Evolutionary conservation across 768 basidiomycete genomes (phyloP).

Genomic region (Calvatia gigantea): DNA sequence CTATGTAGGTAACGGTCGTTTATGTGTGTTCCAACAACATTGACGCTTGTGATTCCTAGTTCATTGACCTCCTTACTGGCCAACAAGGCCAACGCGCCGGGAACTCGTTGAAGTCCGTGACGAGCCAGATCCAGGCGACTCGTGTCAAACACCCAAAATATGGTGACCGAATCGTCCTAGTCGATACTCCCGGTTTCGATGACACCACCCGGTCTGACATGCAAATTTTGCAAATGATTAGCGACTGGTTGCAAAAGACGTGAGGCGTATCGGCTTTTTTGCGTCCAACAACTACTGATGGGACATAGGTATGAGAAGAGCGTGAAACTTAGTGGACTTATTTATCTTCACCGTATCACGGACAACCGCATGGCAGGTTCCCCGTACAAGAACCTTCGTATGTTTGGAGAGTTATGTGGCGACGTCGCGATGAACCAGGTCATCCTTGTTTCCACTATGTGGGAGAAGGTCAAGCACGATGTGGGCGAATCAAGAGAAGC

Average conservation of each 20-base stretch:
- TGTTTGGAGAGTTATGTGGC: conserved; percentile 27
- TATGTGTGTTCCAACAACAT: background rate
- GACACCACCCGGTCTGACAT: conserved; percentile 27
- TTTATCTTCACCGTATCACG: conserved; percentile 15
- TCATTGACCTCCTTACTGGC: conserved; percentile 22
- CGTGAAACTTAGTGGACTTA: conserved; percentile 10
- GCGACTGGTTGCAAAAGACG: conserved; percentile 15
- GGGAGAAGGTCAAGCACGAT: conserved; percentile 24
- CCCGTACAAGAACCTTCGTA: conserved; percentile 21
- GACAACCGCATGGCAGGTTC: conserved; percentile 6
- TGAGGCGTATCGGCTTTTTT: background rate
- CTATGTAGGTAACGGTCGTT: conserved; percentile 12
- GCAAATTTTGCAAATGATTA: conserved; percentile 12
- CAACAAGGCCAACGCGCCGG: conserved; percentile 14
- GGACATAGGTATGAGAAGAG: background rate
- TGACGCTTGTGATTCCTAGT: conserved; percentile 11
- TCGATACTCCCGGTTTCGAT: conserved; percentile 36
- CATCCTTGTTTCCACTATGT: conserved; percentile 35
- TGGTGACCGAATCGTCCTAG: conserved; percentile 26
- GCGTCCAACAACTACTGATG: background rate
- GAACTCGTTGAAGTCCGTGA: conserved; percentile 31
- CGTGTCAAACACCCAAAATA: conserved; percentile 19
- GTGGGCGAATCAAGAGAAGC: conserved; percentile 23
- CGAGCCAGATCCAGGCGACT: conserved; percentile 29
- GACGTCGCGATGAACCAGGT: conserved; percentile 24